phyloP scores from a whole-genome alignment of 1,139 yeast species.

The Oligophagozyma castellii region DNA sequence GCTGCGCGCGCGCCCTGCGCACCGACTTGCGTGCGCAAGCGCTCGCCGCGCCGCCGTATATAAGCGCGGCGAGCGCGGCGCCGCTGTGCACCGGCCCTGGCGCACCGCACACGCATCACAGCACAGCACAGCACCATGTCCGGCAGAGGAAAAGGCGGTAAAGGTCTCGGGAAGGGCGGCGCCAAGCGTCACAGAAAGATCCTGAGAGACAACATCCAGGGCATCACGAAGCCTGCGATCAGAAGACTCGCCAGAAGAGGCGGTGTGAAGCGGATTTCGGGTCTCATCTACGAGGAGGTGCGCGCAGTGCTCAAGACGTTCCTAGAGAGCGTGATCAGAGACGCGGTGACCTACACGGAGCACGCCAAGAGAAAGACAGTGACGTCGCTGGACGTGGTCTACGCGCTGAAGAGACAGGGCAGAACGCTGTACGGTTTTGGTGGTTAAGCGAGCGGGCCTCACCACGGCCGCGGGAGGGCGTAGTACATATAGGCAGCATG shows the following conservation, averaged over 20 bases:
- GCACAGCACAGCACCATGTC: conserved; percentile 73
- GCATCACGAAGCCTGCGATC: conserved; percentile 99
- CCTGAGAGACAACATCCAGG: conserved; percentile 98
- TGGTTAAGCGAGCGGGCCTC: conserved; percentile 64
- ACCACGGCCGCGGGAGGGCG: too few relatives aligned
- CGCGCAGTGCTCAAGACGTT: conserved; percentile 93
- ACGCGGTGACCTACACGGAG: conserved; percentile 98
- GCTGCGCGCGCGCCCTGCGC: too few relatives aligned
- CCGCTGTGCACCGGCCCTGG: too few relatives aligned
- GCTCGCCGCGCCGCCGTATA: too few relatives aligned
- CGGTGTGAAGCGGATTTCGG: conserved; percentile 99
- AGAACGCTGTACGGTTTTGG: conserved; percentile 99
- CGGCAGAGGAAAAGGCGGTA: conserved; percentile 99
- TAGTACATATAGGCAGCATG: too few relatives aligned
- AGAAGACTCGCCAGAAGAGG: conserved; percentile 99
- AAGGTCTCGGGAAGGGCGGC: conserved; percentile 99
- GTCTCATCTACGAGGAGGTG: conserved; percentile 96
- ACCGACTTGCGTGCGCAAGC: not conserved
- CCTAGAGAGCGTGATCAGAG: conserved; percentile 95
- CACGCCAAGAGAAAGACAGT: conserved; percentile 99
- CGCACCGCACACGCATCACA: too few relatives aligned
- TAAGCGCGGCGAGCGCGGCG: too few relatives aligned
- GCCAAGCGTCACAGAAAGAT: conserved; percentile 99
- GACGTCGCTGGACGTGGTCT: conserved; percentile 95
- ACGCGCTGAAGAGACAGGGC: conserved; percentile 99